Evolutionary conservation across 2,329 filamentous ascomycete genomes (phyloP).

Genomic region (Cercospora sesami): DNA sequence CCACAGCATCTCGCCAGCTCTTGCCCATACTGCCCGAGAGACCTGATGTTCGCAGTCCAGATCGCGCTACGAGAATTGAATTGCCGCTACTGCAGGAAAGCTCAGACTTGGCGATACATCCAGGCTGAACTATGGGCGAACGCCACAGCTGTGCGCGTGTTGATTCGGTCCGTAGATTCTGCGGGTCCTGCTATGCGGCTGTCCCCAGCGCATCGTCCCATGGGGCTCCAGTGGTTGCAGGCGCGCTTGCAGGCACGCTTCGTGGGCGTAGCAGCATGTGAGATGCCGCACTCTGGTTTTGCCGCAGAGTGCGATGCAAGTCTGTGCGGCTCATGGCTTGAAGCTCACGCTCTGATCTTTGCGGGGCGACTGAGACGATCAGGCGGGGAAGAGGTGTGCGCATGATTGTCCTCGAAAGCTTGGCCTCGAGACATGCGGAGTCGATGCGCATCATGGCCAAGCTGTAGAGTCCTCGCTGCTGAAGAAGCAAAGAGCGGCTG

Average conservation of each 20-base stretch:
- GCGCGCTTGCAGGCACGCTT: neutral
- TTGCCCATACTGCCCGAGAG: neutral
- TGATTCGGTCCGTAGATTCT: slow-evolving; percentile 25
- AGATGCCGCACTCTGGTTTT: neutral
- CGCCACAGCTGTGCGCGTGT: slow-evolving; percentile 4
- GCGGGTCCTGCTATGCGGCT: slow-evolving; percentile 1
- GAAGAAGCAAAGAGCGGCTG: neutral
- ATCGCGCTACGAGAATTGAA: slow-evolving; percentile 15
- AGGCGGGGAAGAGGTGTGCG: neutral
- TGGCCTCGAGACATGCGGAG: neutral
- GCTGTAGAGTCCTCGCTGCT: neutral
- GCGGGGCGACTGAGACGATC: neutral
- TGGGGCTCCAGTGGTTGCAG: slow-evolving; percentile 16
- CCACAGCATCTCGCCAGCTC: slow-evolving; percentile 2
- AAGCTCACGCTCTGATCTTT: neutral
- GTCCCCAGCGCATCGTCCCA: slow-evolving; percentile 6
- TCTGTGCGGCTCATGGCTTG: neutral
- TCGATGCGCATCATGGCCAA: neutral
- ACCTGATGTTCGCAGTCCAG: slow-evolving; percentile 18
- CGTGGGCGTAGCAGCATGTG: neutral
- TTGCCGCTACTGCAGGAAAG: slow-evolving; percentile 22
- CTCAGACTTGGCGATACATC: slow-evolving; percentile 19
- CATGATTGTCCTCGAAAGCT: neutral
- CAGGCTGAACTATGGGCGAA: slow-evolving; percentile 9
- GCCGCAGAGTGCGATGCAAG: neutral